Evolutionary conservation across 345 rosid genomes (phyloP), one percentile per base, ranked within the genome.

Genomic region (Ricinus communis): DNA sequence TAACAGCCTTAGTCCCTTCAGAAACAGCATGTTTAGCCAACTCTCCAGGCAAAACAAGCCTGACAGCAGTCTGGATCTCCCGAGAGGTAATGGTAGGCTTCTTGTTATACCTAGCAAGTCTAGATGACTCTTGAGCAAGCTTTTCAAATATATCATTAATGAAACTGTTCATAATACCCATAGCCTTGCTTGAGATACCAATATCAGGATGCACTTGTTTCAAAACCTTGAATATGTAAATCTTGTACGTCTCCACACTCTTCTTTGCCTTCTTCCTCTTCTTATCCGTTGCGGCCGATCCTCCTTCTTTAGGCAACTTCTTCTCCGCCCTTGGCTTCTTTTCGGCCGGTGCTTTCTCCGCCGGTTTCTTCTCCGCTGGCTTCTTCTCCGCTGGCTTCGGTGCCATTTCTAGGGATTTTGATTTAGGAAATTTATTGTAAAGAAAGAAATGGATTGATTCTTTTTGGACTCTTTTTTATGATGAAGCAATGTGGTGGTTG

Each of bases 1-100:
- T 76, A n/a, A 76, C 79, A 16, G 79, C 79, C 62, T 76, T 74
- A 9, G 78, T 74, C 33, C 78, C 78, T 49, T 74, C 78, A 15
- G 78, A 74, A 4, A 74, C 78, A 7, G 79, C 79, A 24, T 76
- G 79, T 65, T 76, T 76, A 3, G 79, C 79, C 14, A 76, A 66
- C 33, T 76, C 79, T 21, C 79, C 79, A 13, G 79, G 79, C 5
- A 76, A 52, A 3, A 76, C 79, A 5, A 76, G 38, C 18, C 78
- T 27, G 0, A 74, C 78, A 9, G 78, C 78, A 8, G 78, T 74
- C 69, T 74, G 78, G 10, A 74, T 74, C 78, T 74, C 78, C 14
- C 78, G 62, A 12, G 78, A 74, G 8, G 78, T 74, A 31, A 74
- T 68, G 5, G 78, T 74, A 0, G 78, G 78, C 73, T 74, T 74